phyloP scores from a whole-genome alignment of 2,329 filamentous ascomycete species.

The Beauveria pseudobassiana region DNA sequence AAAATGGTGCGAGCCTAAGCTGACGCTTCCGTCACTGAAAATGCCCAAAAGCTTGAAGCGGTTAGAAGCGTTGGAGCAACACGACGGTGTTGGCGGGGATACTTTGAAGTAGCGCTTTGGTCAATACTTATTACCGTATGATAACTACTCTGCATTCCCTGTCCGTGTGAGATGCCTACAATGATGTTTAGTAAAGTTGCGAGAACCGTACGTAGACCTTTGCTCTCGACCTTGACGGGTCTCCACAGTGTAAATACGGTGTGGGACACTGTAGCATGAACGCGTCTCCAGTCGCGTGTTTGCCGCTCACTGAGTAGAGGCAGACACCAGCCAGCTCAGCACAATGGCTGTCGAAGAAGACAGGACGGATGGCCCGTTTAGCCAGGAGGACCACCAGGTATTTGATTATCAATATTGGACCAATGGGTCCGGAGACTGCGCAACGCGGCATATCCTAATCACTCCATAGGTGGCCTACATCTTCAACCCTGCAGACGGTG shows the following conservation, averaged over 20 bases:
- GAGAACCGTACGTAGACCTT: no score
- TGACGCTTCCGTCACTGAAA: neutral
- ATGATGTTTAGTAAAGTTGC: neutral
- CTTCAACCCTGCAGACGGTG: conserved; percentile 45
- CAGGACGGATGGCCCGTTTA: conserved; percentile 18
- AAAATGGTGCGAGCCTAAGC: neutral
- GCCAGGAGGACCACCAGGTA: conserved; percentile 41
- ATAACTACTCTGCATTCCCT: neutral
- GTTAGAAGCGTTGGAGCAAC: neutral
- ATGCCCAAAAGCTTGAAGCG: neutral
- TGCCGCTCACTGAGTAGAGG: neutral
- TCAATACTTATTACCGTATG: neutral
- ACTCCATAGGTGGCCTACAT: conserved; percentile 50
- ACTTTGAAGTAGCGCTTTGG: neutral
- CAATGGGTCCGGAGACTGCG: neutral
- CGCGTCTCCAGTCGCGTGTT: conserved; percentile 7
- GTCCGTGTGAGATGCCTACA: neutral
- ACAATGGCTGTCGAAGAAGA: conserved; percentile 14
- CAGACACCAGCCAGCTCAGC: neutral
- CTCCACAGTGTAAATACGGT: conserved; percentile 7
- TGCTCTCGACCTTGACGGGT: neutral
- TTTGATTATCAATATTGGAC: neutral
- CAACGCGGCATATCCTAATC: conserved; percentile 15
- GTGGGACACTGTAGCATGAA: conserved; percentile 1
- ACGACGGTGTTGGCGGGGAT: neutral